These are phyloP conservation scores for Thermothelomyces thermophilus DNA, from an alignment of 2,329 filamentous ascomycete species.

Conservation along the genomic window DNA sequence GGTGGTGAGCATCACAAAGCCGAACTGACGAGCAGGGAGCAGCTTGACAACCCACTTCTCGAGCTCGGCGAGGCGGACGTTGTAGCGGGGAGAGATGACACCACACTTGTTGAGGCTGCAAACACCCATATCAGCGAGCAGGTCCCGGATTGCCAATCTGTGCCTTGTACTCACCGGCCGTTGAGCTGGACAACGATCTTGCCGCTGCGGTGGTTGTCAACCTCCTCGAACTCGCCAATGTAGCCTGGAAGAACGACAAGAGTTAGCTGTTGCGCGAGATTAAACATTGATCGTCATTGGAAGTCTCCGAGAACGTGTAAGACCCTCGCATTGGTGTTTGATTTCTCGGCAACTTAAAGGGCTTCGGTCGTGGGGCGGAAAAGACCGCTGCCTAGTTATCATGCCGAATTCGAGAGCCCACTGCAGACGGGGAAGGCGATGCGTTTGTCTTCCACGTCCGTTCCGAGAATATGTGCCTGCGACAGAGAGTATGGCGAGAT, in stretches of 20 bases:
- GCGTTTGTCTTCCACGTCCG: conserved; percentile 15
- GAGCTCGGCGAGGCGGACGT: conserved; percentile 93
- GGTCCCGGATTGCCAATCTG: conserved; percentile 8
- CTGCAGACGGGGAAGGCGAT: conserved; percentile 23
- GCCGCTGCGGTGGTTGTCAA: conserved; percentile 98
- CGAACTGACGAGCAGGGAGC: conserved; percentile 98
- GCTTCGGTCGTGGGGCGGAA: conserved; percentile 70
- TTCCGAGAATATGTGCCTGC: not conserved
- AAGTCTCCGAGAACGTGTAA: conserved; percentile 89
- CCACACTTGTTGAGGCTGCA: conserved; percentile 86
- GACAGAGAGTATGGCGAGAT: not conserved
- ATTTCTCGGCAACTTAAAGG: conserved; percentile 99
- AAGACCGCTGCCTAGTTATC: conserved; percentile 99
- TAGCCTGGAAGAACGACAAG: conserved; percentile 61
- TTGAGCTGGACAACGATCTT: conserved; percentile 99
- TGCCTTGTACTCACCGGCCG: conserved; percentile 53
- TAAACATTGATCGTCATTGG: conserved; percentile 86
- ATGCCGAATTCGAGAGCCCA: conserved; percentile 70
- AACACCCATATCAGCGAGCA: conserved; percentile 4
- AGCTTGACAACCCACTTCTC: conserved; percentile 99
- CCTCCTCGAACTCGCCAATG: conserved; percentile 99
- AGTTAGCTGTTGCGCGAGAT: conserved; percentile 78
- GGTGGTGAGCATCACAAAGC: conserved; percentile 98
- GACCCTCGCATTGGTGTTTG: conserved; percentile 67
- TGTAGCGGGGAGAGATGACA: conserved; percentile 99